Conservation (phyloP, 805 yeast genomes). For the Naumovozyma baii region DNA sequence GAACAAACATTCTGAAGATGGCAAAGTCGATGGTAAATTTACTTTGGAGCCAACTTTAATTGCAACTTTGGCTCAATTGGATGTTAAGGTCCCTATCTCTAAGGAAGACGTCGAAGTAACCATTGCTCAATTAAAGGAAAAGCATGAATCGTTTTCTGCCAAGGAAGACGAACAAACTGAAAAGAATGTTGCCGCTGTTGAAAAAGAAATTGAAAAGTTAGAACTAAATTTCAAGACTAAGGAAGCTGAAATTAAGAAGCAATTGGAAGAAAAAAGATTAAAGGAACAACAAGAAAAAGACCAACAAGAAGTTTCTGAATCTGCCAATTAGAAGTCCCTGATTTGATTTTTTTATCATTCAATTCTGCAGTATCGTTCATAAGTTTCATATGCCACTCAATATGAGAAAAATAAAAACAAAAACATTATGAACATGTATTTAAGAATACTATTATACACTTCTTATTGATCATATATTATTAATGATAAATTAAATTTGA, state of each 20-base stretch:
- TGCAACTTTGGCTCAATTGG: slow-evolving; percentile 64
- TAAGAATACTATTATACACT: no score
- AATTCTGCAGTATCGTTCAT: neutral
- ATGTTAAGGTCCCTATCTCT: slow-evolving; percentile 68
- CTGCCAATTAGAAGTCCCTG: no score
- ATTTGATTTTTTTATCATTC: neutral
- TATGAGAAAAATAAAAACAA: no score
- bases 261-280: slow-evolving; percentile 26
- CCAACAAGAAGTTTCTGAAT: slow-evolving; percentile 2
- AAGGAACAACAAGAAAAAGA: slow-evolving; percentile 23
- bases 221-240: slow-evolving; percentile 43
- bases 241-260: slow-evolving; percentile 32
- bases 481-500: no score
- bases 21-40: slow-evolving; percentile 36
- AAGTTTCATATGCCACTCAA: no score
- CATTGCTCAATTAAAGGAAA: slow-evolving; percentile 57
- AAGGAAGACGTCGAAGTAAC: slow-evolving; percentile 61
- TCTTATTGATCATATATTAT: no score
- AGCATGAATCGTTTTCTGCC: slow-evolving; percentile 55
- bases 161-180: slow-evolving; percentile 77
- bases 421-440: no score
- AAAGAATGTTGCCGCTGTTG: slow-evolving; percentile 64
- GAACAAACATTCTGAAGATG: slow-evolving; percentile 4
- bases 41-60: slow-evolving; percentile 74
- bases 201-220: slow-evolving; percentile 63